Percentiles rank a stretch among this genome's conserved stretches.
These are phyloP conservation scores for Lichtheimia hyalospora DNA, from an alignment of 371 early-diverging fungal species.

Conservation along the genomic window DNA sequence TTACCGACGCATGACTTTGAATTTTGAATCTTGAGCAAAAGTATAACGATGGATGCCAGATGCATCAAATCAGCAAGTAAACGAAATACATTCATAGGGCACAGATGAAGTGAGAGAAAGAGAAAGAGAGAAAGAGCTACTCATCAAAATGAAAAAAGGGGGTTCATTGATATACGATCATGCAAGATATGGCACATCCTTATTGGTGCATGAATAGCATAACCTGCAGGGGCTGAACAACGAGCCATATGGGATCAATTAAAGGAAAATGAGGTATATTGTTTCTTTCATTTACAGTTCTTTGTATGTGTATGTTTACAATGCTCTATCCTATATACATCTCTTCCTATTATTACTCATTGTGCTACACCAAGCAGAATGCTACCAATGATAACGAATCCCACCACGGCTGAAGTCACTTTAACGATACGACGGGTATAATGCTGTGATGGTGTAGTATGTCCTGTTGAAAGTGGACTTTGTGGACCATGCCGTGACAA, in stretches of 20 bases:
- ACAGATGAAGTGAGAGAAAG: not conserved
- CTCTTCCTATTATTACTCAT: not conserved
- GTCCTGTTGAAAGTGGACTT: slow-evolving; percentile 7
- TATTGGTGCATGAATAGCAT: slow-evolving; percentile 1
- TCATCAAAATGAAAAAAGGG: not conserved
- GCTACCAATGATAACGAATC: slow-evolving; percentile 47
- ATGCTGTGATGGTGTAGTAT: slow-evolving; percentile 3
- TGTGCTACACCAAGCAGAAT: slow-evolving; percentile 29
- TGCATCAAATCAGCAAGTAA: slow-evolving; percentile 94
- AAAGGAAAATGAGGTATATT: not conserved
- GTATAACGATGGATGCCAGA: slow-evolving; percentile 90
- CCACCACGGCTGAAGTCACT: slow-evolving; percentile 33
- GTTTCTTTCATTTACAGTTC: no score
- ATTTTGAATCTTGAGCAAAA: slow-evolving; percentile 85
- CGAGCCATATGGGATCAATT: no score
- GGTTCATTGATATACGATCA: no score
- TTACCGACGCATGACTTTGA: slow-evolving; percentile 86
- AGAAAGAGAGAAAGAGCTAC: slow-evolving; percentile 4
- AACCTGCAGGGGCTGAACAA: no score
- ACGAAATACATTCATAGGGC: slow-evolving; percentile 88
- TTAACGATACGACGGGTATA: slow-evolving; percentile 28
- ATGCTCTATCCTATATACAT: slow-evolving; percentile 8
- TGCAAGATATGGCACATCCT: slow-evolving; percentile 3
- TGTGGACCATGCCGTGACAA: slow-evolving; percentile 16
- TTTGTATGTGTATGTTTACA: not conserved